These are phyloP conservation scores for Pichia deserticola DNA, from an alignment of 805 yeast species.

Conservation along the genomic window DNA sequence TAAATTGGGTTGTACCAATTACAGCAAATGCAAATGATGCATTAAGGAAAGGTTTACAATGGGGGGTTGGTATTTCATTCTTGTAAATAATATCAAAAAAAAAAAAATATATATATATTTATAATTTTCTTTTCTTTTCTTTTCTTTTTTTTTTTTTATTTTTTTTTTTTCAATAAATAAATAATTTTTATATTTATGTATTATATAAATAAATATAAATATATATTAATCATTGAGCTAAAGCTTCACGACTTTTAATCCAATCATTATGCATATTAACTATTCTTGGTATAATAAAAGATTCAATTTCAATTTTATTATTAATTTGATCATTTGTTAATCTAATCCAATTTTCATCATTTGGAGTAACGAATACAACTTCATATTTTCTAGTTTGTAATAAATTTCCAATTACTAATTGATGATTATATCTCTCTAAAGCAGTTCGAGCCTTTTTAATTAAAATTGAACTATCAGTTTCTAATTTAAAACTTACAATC, in stretches of 20 bases:
- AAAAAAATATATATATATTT: not conserved
- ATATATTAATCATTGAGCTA: slow-evolving; percentile 17
- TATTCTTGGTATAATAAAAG: slow-evolving; percentile 72
- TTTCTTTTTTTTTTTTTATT: no score
- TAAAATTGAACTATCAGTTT: slow-evolving; percentile 70
- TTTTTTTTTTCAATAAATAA: no score
- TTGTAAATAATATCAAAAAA: slow-evolving; percentile 30
- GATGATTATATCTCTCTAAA: slow-evolving; percentile 79
- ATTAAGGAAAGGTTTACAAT: slow-evolving; percentile 46
- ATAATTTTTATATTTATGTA: not conserved
- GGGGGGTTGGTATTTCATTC: slow-evolving; percentile 54
- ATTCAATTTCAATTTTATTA: slow-evolving; percentile 58
- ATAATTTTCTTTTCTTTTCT: no score
- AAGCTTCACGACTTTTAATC: slow-evolving; percentile 34
- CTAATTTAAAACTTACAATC: slow-evolving; percentile 91
- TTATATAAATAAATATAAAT: not conserved
- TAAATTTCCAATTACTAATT: slow-evolving; percentile 88
- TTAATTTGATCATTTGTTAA: slow-evolving; percentile 36
- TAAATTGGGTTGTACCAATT: slow-evolving; percentile 47
- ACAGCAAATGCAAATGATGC: slow-evolving; percentile 38
- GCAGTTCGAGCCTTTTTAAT: slow-evolving; percentile 74
- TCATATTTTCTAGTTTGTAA: slow-evolving; percentile 82
- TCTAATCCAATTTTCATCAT: slow-evolving; percentile 42
- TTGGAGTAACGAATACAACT: slow-evolving; percentile 72
- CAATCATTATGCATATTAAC: slow-evolving; percentile 55